phyloP scores from a whole-genome alignment of 352 stramenopile species.

The Elongisporangium anandrum region DNA sequence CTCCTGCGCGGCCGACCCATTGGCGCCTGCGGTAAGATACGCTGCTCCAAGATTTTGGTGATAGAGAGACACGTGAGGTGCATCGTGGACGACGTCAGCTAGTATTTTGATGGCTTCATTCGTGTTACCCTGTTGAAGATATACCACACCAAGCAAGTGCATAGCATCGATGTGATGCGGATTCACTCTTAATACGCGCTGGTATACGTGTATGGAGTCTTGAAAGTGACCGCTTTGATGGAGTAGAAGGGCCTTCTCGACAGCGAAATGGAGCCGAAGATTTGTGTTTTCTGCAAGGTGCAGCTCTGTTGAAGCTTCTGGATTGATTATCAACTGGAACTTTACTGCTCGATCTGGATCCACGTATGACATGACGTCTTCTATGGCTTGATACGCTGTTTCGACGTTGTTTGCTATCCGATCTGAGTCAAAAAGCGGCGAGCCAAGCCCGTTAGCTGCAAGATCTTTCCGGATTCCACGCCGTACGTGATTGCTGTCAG shows the following conservation, averaged over 20 bases:
- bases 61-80: slow-evolving; percentile 24
- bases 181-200: slow-evolving; percentile 23
- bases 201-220: slow-evolving; percentile 32
- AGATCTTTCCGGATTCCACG: slow-evolving; percentile 26
- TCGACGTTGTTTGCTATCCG: slow-evolving; percentile 65
- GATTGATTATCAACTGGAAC: slow-evolving; percentile 46
- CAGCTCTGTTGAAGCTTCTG: slow-evolving; percentile 2
- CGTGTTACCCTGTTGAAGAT: slow-evolving; percentile 16
- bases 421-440: slow-evolving; percentile 72
- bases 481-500: slow-evolving; percentile 13
- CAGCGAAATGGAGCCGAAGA: slow-evolving; percentile 6
- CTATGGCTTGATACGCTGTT: slow-evolving; percentile 50
- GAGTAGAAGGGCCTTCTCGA: slow-evolving; percentile 19
- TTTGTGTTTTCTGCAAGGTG: not conserved
- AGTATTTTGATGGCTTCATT: slow-evolving; percentile 15
- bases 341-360: not conserved
- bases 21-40: slow-evolving; percentile 9
- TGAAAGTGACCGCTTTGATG: slow-evolving; percentile 22
- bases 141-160: slow-evolving; percentile 42
- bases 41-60: slow-evolving; percentile 22
- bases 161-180: slow-evolving; percentile 28
- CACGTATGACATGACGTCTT: slow-evolving; percentile 39
- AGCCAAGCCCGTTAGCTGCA: slow-evolving; percentile 21
- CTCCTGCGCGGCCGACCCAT: slow-evolving; percentile 12
- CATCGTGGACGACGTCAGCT: slow-evolving; percentile 8